Conservation (phyloP, 345 rosid species). For the Populus euphratica region DNA sequence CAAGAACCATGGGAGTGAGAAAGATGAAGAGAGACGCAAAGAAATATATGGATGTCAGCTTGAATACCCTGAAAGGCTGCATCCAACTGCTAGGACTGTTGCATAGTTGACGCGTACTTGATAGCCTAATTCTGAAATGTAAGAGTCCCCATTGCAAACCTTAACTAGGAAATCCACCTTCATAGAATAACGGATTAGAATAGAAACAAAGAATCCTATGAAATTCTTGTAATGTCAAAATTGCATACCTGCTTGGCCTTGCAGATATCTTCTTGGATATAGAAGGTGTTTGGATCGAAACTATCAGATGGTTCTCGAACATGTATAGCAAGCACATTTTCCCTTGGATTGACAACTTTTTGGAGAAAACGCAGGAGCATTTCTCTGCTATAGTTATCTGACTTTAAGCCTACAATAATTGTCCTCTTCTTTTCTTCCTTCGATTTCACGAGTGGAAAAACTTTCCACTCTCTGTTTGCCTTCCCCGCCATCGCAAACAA, state of each 20-base stretch:
- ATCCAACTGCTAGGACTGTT: slow-evolving; percentile 37
- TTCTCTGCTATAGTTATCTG: slow-evolving; percentile 32
- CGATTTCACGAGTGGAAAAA: slow-evolving; percentile 10
- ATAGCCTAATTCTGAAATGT: slow-evolving; percentile 25
- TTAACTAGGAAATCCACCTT: slow-evolving; percentile 42
- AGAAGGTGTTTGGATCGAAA: slow-evolving; percentile 38
- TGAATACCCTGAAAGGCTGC: slow-evolving; percentile 33
- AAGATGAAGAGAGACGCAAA: background rate
- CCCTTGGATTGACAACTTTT: slow-evolving; percentile 20
- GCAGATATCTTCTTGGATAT: slow-evolving; percentile 41
- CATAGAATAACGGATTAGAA: background rate
- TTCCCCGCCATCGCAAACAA: slow-evolving; percentile 21
- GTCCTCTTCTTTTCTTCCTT: slow-evolving; percentile 26
- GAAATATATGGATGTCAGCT: background rate
- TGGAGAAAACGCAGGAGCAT: slow-evolving; percentile 26
- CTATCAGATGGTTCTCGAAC: slow-evolving; percentile 26
- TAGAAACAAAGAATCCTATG: background rate
- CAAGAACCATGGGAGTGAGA: background rate
- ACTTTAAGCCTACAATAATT: slow-evolving; percentile 33
- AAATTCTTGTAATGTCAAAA: background rate
- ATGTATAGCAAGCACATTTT: slow-evolving; percentile 34
- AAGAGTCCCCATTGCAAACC: slow-evolving; percentile 32
- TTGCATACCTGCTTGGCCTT: slow-evolving; percentile 23
- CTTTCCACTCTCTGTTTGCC: slow-evolving; percentile 2
- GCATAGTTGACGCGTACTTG: slow-evolving; percentile 39